Percentiles rank a stretch among this genome's conserved stretches.
phyloP scores from a whole-genome alignment of 2,329 filamentous ascomycete species.

The Chrysosporium keratinophilum region DNA sequence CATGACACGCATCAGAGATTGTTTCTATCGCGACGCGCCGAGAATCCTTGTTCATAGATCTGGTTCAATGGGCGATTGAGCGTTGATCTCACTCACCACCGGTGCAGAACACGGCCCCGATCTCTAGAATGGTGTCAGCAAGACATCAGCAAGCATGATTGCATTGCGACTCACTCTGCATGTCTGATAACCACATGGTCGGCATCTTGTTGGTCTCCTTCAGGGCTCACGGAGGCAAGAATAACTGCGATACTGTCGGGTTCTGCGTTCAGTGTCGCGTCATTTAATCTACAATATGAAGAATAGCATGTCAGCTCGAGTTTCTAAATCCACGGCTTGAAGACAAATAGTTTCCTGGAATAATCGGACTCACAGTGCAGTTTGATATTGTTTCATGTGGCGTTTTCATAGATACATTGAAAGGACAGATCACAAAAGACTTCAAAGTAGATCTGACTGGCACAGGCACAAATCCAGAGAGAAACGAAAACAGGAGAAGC shows the following conservation, averaged over 20 bases:
- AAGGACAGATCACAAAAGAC: background rate
- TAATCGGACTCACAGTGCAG: background rate
- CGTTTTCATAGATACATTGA: background rate
- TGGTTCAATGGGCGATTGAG: too few relatives aligned
- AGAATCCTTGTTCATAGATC: too few relatives aligned
- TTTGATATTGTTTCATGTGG: background rate
- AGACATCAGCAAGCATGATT: background rate
- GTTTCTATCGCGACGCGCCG: background rate
- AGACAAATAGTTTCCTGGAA: background rate
- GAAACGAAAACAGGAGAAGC: background rate
- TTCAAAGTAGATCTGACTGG: background rate
- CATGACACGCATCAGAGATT: conserved; percentile 1
- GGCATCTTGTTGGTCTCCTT: conserved; percentile 48
- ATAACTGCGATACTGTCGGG: background rate
- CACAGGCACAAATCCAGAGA: background rate
- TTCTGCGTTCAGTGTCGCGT: background rate
- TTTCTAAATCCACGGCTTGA: too few relatives aligned
- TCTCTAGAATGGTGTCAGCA: conserved; percentile 43
- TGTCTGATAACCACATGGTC: conserved; percentile 92
- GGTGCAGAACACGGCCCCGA: conserved; percentile 95
- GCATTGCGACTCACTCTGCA: conserved; percentile 62
- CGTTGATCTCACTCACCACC: conserved; percentile 58
- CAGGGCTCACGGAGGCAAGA: background rate
- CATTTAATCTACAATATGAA: background rate
- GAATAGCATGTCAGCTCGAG: too few relatives aligned